A percentile compares a stretch with the other conserved stretches of the same genome.
phyloP scores from a whole-genome alignment of 306 rosid species.

The Begonia fuchsioides region DNA sequence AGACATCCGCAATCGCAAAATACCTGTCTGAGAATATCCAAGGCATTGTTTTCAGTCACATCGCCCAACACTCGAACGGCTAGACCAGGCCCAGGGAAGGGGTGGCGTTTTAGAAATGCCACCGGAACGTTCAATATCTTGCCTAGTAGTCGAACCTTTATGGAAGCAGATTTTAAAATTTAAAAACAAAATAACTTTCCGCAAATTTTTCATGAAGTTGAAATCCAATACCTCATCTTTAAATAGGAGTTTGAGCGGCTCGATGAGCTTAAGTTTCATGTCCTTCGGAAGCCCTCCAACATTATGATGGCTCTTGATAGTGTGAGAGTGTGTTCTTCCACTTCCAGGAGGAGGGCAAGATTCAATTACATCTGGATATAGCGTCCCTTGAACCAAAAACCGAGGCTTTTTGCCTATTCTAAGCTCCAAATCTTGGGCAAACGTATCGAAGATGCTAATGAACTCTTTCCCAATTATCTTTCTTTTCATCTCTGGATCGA shows the following conservation, averaged over 20 bases:
- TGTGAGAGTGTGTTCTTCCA: conserved; percentile 85
- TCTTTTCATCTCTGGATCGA: conserved; percentile 96
- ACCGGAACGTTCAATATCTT: conserved; percentile 66
- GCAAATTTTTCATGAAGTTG: conserved; percentile 6
- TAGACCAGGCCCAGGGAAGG: conserved; percentile 98
- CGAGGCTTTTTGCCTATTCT: no score
- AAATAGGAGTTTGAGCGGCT: conserved; percentile 82
- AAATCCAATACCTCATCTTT: conserved; percentile 74
- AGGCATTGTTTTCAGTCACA: conserved; percentile 65
- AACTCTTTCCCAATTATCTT: no score
- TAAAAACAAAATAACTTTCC: neutral
- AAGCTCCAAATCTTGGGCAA: no score
- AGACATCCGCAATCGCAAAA: neutral
- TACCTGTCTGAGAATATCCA: conserved; percentile 81
- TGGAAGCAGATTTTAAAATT: neutral
- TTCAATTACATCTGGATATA: conserved; percentile 90
- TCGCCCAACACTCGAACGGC: conserved; percentile 91
- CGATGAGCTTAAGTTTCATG: conserved; percentile 88
- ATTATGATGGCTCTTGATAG: conserved; percentile 96
- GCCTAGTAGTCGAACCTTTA: conserved; percentile 77
- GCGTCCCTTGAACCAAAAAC: conserved; percentile 79
- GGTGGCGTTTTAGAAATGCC: conserved; percentile 79
- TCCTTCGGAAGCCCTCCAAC: conserved; percentile 98
- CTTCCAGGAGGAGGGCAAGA: conserved; percentile 97
- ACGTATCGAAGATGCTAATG: no score